phyloP scores from a whole-genome alignment of 164 flowering plant species.

The Vitis rupestris region DNA sequence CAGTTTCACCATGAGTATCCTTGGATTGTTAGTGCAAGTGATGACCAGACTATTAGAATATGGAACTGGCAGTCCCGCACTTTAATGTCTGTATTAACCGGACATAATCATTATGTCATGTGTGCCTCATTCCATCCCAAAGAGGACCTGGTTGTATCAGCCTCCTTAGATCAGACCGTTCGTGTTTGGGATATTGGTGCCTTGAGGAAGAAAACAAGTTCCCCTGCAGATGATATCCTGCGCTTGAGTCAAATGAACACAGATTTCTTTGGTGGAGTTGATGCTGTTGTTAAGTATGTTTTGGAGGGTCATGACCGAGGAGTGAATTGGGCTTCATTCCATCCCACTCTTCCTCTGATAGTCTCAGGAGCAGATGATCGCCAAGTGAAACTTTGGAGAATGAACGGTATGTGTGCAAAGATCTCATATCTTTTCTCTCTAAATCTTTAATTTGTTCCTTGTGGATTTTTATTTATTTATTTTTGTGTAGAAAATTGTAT shows the following conservation, averaged over 20 bases:
- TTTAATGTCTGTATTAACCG: constrained; percentile 54
- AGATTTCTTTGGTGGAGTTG: constrained; percentile 92
- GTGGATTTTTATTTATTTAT: constrained; percentile 4
- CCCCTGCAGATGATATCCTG: constrained; percentile 85
- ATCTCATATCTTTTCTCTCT: not conserved
- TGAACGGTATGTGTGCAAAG: constrained; percentile 65
- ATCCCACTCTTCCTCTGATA: constrained; percentile 73
- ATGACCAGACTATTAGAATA: constrained; percentile 74
- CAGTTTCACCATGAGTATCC: constrained; percentile 78
- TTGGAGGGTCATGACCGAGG: constrained; percentile 63
- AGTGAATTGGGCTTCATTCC: constrained; percentile 95
- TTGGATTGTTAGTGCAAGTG: constrained; percentile 85
- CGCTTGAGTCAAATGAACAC: constrained; percentile 88
- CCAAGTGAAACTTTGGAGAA: constrained; percentile 93
- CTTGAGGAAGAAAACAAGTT: constrained; percentile 71
- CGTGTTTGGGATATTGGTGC: constrained; percentile 97
- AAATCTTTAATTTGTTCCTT: not conserved
- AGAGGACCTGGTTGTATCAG: constrained; percentile 91
- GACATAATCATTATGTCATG: constrained; percentile 82
- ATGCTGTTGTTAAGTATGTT: constrained; percentile 92
- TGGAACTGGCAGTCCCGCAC: constrained; percentile 99
- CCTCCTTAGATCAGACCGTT: constrained; percentile 90
- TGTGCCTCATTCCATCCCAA: constrained; percentile 79
- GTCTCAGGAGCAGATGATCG: constrained; percentile 93
- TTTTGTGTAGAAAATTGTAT: not conserved